Base-by-base conservation (phyloP, 2,329 filamentous ascomycete species). In the Helotiales sp. region DNA sequence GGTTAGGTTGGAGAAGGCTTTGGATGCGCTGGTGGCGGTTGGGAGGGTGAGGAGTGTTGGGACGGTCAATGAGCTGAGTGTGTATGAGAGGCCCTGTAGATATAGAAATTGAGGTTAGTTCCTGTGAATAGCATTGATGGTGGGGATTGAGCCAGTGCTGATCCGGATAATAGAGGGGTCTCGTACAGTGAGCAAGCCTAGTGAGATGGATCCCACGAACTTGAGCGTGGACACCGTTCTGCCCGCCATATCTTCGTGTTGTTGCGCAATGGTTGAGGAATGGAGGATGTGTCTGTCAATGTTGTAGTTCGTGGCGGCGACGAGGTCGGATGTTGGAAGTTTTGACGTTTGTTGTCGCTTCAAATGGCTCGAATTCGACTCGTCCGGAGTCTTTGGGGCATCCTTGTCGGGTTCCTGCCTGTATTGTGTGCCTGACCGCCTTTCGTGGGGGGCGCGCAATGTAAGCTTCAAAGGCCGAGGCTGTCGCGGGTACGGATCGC, bases 141-240 rank as follows among this genome's bases (percentile, higher is more conserved):
- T 25, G n/a, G 25, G 15, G 17, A 27, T 48, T 46, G 46, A 25
- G 36, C 27, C 22, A 10, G 50, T 22, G 42, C 24, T 25, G 22
- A 48, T 48, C 22, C 29, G 49, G 30, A 52, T 30, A 29, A 55
- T 52, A 44, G 64, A 63, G 59, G 60, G 51, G 55, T 54, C 48
- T 54, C 60, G 79, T 83, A 96, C 92, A 59, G 92, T 96, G 73
- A 96, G 77, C 57, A 97, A 82, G 63, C 93, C 93, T 57, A 97
- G 82, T 68, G 89, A 93, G 65, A 96, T 84, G 52, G 91, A 96
- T 70, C 93, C 93, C 66, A 97, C 89, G 73, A 97, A 96, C 78
- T 98, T 97, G 77, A 90, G 85, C 73, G 89, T 77, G 55, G 90
- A 87, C 70, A 96, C 80, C 70, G 86, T 85, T 68, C 81, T 85